These are phyloP conservation scores for Candida caryicola DNA, from an alignment of 805 yeast genomes.

Conservation along the genomic window DNA sequence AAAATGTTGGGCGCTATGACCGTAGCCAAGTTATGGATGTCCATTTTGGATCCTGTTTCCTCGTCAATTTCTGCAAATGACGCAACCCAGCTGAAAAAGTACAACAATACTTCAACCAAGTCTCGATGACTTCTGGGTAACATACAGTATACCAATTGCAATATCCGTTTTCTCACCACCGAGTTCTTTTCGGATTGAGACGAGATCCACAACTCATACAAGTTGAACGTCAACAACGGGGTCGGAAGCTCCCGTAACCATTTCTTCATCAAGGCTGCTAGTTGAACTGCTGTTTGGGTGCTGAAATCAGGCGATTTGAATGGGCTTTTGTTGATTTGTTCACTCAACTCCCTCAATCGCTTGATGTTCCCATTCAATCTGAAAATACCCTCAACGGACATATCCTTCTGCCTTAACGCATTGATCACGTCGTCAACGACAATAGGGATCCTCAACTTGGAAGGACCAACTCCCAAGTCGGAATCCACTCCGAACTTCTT, in stretches of 20 bases:
- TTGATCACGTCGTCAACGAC: constrained; percentile 81
- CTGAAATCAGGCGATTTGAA: constrained; percentile 66
- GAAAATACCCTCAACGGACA: constrained; percentile 95
- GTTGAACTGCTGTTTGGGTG: constrained; percentile 80
- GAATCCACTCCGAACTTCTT: constrained; percentile 78
- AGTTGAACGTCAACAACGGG: constrained; percentile 74
- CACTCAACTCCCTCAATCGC: constrained; percentile 68
- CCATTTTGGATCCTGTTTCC: constrained; percentile 88
- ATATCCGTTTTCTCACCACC: constrained; percentile 48
- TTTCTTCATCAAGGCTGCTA: constrained; percentile 89
- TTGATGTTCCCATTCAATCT: constrained; percentile 94
- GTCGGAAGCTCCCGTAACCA: constrained; percentile 90
- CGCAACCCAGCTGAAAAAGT: constrained; percentile 91
- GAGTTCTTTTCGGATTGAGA: constrained; percentile 54
- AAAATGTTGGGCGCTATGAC: constrained; percentile 92
- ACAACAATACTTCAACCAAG: constrained; percentile 77
- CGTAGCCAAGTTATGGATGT: constrained; percentile 89
- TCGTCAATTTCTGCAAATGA: constrained; percentile 92
- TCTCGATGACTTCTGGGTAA: constrained; percentile 82
- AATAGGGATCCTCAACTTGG: constrained; percentile 76
- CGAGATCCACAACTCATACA: constrained; percentile 76
- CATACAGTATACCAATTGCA: constrained; percentile 67
- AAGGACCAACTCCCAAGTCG: constrained; percentile 79
- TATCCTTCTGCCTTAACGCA: constrained; percentile 83
- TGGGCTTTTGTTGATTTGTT: constrained; percentile 71